A percentile compares a stretch with the other conserved stretches of the same genome.
Conservation (phyloP, 495 filamentous ascomycete species). For the Mycothermus thermophilus region DNA sequence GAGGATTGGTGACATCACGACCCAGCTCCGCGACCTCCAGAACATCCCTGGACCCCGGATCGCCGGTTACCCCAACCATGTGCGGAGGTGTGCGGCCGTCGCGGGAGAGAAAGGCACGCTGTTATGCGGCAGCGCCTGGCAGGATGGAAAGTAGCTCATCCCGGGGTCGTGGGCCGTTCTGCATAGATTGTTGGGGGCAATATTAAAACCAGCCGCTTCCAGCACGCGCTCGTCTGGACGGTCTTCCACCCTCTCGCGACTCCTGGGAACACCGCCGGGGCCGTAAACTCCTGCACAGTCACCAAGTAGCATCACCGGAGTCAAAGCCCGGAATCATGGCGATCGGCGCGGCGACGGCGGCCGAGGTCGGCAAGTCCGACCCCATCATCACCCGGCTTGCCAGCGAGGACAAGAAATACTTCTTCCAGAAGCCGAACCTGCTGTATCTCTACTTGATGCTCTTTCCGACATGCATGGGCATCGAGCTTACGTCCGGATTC, state of each 20-base stretch:
- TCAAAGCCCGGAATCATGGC: slow-evolving; percentile 7
- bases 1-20: no score
- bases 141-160: background rate
- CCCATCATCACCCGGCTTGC: slow-evolving; percentile 36
- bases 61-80: no score
- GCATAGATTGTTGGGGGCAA: no score
- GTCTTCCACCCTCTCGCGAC: background rate
- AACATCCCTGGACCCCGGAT: no score
- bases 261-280: no score
- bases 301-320: background rate
- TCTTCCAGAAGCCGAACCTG: slow-evolving; percentile 50
- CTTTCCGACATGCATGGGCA: slow-evolving; percentile 52
- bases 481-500: slow-evolving; percentile 60
- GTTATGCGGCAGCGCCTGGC: no score
- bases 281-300: background rate
- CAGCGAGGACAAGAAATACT: slow-evolving; percentile 45
- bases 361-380: slow-evolving; percentile 22
- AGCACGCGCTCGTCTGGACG: background rate
- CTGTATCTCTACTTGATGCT: slow-evolving; percentile 45
- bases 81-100: no score
- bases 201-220: background rate
- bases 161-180: no score
- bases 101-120: no score
- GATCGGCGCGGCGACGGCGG: slow-evolving; percentile 1
- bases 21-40: no score